Evolutionary conservation across 2,329 filamentous ascomycete species (phyloP), one percentile per base, ranked within the genome.

Genomic region (Microdochium nivale): DNA sequence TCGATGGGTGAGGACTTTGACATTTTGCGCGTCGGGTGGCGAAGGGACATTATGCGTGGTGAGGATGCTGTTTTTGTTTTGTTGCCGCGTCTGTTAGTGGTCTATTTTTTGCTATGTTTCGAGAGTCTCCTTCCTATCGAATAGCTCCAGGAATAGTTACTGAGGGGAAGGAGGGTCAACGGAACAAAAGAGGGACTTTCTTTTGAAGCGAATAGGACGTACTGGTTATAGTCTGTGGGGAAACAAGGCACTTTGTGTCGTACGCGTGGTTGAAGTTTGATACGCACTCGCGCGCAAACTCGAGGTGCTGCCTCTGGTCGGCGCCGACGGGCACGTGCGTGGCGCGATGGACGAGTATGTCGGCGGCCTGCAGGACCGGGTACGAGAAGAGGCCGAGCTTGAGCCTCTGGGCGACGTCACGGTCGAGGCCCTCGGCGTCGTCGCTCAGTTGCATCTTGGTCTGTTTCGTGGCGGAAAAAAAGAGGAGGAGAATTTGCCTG

Each of bases 241-340:
- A 64, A 0, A 85, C 73, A 2, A 95, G 67, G 14, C 72, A 76
- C n/a, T 81, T 67, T 1, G 71, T 62, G 2, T 80, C 80, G 59
- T 88, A 89, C 2, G 79, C 69, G 62, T 88, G 77, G 67, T 97
- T 96, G 73, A 99, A 97, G 63, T 87, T 88, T 54, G 81, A 86
- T 9, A 87, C 94, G 56, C 90, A 86, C 64, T 95, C 86, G 50
- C 94, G 81, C 1, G 91, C 84, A 65, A 97, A 95, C 66, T 99
- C 94, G 23, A 99, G 80, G 69, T 99, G 94, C 62, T 99, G 94
- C 52, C 76, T 77, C 69, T 99, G 94, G 67, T 99, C 94, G 59
- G 95, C 88, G n/a, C 94, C 94, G 2, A 99, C 92, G 11, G 94
- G 94, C 24, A 99, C 92, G 70, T 96, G 89, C 1, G 92, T 96